phyloP scores from a whole-genome alignment of 345 rosid species.

The Camelina neglecta region DNA sequence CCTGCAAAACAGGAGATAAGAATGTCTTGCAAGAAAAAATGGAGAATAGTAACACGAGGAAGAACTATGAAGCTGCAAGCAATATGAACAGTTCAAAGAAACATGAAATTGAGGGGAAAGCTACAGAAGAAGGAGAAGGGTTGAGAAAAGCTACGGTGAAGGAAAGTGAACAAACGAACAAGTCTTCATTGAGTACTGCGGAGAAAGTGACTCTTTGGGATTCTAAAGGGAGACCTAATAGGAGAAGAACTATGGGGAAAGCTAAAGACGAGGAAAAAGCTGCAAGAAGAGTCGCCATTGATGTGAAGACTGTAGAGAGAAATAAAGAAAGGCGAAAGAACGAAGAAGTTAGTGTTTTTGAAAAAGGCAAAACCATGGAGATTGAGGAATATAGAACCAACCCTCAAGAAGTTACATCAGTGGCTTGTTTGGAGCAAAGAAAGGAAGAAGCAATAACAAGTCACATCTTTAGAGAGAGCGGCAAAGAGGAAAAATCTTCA shows the following conservation, averaged over 20 bases:
- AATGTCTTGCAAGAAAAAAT: conserved; percentile 2
- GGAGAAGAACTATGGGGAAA: neutral
- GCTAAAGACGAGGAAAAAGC: neutral
- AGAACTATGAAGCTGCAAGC: neutral
- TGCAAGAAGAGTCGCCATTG: neutral
- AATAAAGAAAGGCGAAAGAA: conserved; percentile 1
- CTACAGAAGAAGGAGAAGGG: conserved; percentile 15
- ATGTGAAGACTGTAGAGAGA: conserved; percentile 8
- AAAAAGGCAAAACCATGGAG: neutral
- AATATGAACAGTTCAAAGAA: neutral
- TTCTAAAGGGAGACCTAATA: neutral
- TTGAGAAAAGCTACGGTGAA: neutral
- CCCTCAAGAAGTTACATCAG: conserved; percentile 6
- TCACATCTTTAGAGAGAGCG: neutral
- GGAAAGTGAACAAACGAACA: conserved; percentile 6
- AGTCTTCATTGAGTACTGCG: neutral
- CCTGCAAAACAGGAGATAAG: neutral
- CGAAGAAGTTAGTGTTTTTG: conserved; percentile 18
- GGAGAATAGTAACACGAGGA: neutral
- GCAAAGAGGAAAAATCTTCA: neutral
- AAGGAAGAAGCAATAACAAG: conserved; percentile 15
- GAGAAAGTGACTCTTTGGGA: conserved; percentile 29
- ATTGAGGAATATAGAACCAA: conserved; percentile 14
- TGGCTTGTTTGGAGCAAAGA: neutral
- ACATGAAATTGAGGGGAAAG: conserved; percentile 6